Conservation (phyloP, 2,329 filamentous ascomycete species). For the Aspergillus sp. region DNA sequence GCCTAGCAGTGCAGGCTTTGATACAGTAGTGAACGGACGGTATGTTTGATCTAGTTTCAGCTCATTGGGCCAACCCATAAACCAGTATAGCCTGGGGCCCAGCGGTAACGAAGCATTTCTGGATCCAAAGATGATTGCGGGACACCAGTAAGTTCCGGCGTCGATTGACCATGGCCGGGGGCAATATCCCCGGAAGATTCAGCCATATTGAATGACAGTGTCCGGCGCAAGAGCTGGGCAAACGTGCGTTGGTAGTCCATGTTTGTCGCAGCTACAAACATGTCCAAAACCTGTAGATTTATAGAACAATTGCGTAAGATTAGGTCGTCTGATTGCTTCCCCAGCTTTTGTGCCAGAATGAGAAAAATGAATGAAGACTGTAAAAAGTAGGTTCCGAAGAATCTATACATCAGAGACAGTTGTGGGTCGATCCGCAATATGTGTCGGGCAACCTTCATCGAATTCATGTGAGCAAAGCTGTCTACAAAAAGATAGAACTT, state of each 20-base stretch:
- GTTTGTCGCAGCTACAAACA: conserved; percentile 1
- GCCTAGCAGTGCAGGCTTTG: too few species aligned
- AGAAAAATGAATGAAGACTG: conserved; percentile 5
- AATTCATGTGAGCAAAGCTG: too few species aligned
- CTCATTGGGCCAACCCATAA: neutral
- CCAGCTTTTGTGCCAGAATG: conserved; percentile 4
- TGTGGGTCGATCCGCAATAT: neutral
- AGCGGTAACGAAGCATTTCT: conserved; percentile 7
- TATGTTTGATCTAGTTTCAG: neutral
- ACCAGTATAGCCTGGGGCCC: neutral
- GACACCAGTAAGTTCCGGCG: neutral
- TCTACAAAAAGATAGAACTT: too few species aligned
- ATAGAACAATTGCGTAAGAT: conserved; percentile 3
- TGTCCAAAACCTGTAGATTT: conserved; percentile 1
- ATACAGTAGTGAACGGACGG: too few species aligned
- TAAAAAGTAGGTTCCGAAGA: conserved; percentile 5
- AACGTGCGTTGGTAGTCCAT: conserved; percentile 6
- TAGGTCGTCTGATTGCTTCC: neutral
- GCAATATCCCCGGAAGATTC: neutral
- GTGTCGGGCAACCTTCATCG: neutral
- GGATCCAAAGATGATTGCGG: neutral
- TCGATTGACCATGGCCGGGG: neutral
- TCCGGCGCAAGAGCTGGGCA: conserved; percentile 1
- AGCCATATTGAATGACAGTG: neutral
- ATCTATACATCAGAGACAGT: conserved; percentile 2